phyloP scores from a whole-genome alignment of 306 rosid species.

The barrel medic (Medicago truncatula) region MtrunA17r5.0-ANR NC_053046.1:15090501-15091000 shows the following conservation, averaged over 20 bases:
- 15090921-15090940: constrained; percentile 46
- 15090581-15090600: no score
- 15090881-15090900: constrained; percentile 40
- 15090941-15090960: constrained; percentile 42
- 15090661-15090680: neutral
- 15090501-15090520: no score
- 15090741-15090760: neutral
- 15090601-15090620: no score
- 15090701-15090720: neutral
- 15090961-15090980: constrained; percentile 54
- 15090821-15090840: neutral
- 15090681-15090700: neutral
- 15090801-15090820: neutral
- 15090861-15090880: constrained; percentile 38
- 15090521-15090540: no score
- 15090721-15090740: neutral
- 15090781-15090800: neutral
- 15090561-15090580: no score
- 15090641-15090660: no score
- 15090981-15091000: constrained; percentile 45
- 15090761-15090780: no score
- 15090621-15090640: no score
- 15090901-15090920: constrained; percentile 45
- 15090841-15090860: neutral
- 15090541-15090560: no score